Evolutionary conservation across 1,284 basidiomycete species (phyloP), one percentile per base, ranked within the genome.

Genomic region (Omphalotus olearius): DNA sequence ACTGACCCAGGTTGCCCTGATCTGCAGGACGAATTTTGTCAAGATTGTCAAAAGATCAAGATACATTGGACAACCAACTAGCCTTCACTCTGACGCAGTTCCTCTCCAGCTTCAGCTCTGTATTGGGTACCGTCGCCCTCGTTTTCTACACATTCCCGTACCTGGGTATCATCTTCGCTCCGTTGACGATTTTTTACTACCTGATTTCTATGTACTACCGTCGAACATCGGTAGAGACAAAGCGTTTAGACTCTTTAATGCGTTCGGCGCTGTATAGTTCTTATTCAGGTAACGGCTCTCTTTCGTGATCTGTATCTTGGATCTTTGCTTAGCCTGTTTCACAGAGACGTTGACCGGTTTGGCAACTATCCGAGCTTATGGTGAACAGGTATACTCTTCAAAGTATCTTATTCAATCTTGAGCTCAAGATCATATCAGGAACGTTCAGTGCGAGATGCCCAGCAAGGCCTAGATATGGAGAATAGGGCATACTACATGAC

Each of bases 401-500:
- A 20, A 6, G 40, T 30, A 4, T 11, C 17, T n/a, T 44, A 3
- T 38, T 45, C 5, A 10, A 43, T 18, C 39, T 4, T 45, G 25
- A 40, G 4, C 17, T 14, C 6, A n/a, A 35, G 7, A 25, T 42
- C 14, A 18, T 37, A 16, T 7, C 37, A 77, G 71, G 61, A 59
- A 7, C 69, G 75, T 7, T 79, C 84, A 56, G 64, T 83, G 48
- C 60, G 59, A 23, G 64, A 70, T 41, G 77, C 78, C 9, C 79
- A 85, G 53, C 69, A 76, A 41, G 76, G 83, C n/a, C 62, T 89
- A 58, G 86, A 91, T 62, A 67, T 80, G 59, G 81, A 91, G 62
- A 89, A 90, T 63, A 71, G 86, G 40, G 91, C 91, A 0, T 91
- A 91, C 65, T 85, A 83, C 61, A 80, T 93, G 72, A 90, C 85